These are phyloP conservation scores for Pseudogymnoascus sp. DNA, from an alignment of 2,329 filamentous ascomycete species.

Conservation along the genomic window DNA sequence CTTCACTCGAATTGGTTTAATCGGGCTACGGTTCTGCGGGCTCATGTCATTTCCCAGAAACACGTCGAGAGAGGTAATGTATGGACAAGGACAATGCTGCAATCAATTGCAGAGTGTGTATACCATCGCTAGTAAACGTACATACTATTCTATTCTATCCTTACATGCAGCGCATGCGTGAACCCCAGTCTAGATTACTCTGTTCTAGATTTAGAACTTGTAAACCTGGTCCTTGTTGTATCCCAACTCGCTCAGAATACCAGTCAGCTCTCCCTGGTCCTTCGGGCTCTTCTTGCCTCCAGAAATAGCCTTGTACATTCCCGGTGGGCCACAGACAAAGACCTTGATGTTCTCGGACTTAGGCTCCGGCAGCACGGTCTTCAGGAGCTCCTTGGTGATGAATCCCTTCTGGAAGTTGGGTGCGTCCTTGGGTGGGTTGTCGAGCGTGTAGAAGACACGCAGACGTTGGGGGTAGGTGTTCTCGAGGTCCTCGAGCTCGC, in stretches of 20 bases:
- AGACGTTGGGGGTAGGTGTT: constrained; percentile 94
- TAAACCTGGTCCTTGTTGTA: constrained; percentile 86
- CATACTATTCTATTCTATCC: constrained; percentile 1
- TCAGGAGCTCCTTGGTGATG: constrained; percentile 85
- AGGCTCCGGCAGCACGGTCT: constrained; percentile 89
- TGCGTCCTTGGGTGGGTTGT: constrained; percentile 77
- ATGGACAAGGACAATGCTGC: neutral
- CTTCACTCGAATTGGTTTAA: neutral
- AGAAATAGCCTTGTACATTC: constrained; percentile 86
- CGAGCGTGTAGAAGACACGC: constrained; percentile 87
- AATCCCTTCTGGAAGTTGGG: constrained; percentile 61
- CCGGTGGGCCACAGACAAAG: constrained; percentile 91
- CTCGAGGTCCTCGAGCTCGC: constrained; percentile 78
- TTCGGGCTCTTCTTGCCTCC: constrained; percentile 84
- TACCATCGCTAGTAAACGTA: neutral
- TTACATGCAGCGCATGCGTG: neutral
- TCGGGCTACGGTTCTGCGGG: neutral
- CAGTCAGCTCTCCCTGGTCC: constrained; percentile 81
- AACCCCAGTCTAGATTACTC: neutral
- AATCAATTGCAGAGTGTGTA: neutral
- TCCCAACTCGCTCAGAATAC: constrained; percentile 76
- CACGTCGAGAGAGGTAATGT: neutral
- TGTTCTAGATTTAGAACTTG: constrained; percentile 62
- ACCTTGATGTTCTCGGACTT: constrained; percentile 90
- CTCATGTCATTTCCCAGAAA: neutral